These are phyloP conservation scores for Orbilia oligospora DNA, from an alignment of 2,329 filamentous ascomycete species.

Conservation along the genomic window DNA sequence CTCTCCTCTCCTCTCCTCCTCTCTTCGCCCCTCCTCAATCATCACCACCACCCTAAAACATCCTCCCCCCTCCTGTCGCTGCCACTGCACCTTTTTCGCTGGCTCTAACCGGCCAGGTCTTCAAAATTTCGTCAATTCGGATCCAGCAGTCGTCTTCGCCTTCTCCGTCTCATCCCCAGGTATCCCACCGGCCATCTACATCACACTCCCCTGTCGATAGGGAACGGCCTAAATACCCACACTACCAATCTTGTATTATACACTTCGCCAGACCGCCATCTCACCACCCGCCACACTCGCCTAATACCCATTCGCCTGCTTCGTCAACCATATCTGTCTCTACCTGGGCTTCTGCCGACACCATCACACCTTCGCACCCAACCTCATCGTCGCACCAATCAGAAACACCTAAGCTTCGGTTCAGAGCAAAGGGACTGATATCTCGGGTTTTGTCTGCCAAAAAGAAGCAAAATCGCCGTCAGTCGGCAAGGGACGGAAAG, in stretches of 20 bases:
- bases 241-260: conserved; percentile 59
- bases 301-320: conserved; percentile 12
- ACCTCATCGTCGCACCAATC: conserved; percentile 40
- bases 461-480: conserved; percentile 51
- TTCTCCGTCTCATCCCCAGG: conserved; percentile 36
- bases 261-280: conserved; percentile 45
- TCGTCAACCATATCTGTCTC: conserved; percentile 47
- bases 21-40: conserved; percentile 1
- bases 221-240: conserved; percentile 56
- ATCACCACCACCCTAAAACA: background rate
- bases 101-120: conserved; percentile 50
- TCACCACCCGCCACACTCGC: conserved; percentile 14
- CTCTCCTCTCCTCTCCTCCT: conserved; percentile 7
- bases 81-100: conserved; percentile 27
- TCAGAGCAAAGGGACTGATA: conserved; percentile 55
- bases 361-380: conserved; percentile 43
- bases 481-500: conserved; percentile 56
- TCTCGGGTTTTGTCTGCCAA: conserved; percentile 59
- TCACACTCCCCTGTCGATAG: conserved; percentile 47
- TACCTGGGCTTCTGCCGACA: conserved; percentile 58
- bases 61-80: background rate
- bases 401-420: conserved; percentile 48
- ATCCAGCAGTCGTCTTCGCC: conserved; percentile 35
- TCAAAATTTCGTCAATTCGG: conserved; percentile 61
- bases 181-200: conserved; percentile 32